Base-by-base conservation (phyloP, 306 rosid genomes). In the Calophaca sinica region DNA sequence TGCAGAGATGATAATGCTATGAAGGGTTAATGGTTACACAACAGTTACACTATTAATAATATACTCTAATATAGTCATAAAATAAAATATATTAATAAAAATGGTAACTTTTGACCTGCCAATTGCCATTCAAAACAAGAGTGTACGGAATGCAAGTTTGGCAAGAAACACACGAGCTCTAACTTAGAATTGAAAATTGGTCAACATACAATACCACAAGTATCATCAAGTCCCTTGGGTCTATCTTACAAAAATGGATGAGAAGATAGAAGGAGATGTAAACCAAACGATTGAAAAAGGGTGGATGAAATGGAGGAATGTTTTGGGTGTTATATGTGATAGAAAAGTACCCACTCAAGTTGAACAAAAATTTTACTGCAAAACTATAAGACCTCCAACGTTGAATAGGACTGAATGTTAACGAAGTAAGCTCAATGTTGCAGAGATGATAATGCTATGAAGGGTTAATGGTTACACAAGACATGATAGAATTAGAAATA, bases 91-190 rank as follows among this genome's bases (percentile, higher is more conserved):
- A n/a, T n/a, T n/a, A n/a, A n/a, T n/a, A n/a, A n/a, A n/a, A n/a
- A n/a, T n/a, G n/a, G n/a, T n/a, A n/a, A n/a, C n/a, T 13, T 42
- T 29, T n/a, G 13, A 36, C 35, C 52, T 49, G 49, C 45, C 8
- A 51, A 60, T 60, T 61, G 29, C 12, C 46, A 61, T 33, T 58
- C 63, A 28, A n/a, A 29, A 58, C 63, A 58, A 31, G 39, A 31
- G 15, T 2, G 14, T 10, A 31, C 9, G 39, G 11, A 11, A 58
- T 58, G 41, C 41, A n/a, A n/a, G n/a, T n/a, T n/a, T n/a, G n/a
- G n/a, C n/a, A 58, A 29, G 63, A 58, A 31, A 6, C 63, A 58
- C 7, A 58, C 20, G 3, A 55, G 20, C 31, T 5, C 7, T 6
- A 29, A 58, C 9, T 58, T n/a, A n/a, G n/a, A 10, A 4, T 26